Evolutionary conservation across 1,284 basidiomycete genomes (phyloP).

Genomic region (Cystobasidium sp.): DNA sequence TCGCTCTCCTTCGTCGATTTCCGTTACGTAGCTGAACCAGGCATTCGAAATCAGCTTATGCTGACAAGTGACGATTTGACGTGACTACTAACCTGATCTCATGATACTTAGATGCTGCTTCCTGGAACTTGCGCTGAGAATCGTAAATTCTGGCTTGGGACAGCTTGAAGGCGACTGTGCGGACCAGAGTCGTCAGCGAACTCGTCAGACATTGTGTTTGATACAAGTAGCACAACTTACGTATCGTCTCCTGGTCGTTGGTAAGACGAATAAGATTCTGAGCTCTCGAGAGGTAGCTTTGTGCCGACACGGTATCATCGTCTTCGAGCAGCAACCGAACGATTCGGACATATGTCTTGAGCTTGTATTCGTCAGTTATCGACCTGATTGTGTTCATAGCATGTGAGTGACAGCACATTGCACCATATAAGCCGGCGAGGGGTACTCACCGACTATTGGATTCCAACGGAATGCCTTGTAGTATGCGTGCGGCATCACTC

Average conservation of each 20-base stretch:
- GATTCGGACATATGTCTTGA: slow-evolving; percentile 89
- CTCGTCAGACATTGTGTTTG: too few species aligned
- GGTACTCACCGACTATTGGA: slow-evolving; percentile 74
- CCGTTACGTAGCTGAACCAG: slow-evolving; percentile 45
- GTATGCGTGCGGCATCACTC: slow-evolving; percentile 83
- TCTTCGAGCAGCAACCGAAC: slow-evolving; percentile 94
- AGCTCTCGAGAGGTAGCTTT: slow-evolving; percentile 96
- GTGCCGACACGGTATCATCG: slow-evolving; percentile 89
- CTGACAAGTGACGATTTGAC: background rate
- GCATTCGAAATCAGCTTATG: background rate
- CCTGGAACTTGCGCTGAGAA: slow-evolving; percentile 85
- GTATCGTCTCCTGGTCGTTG: slow-evolving; percentile 72
- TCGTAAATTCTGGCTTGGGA: slow-evolving; percentile 83
- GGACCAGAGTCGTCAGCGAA: too few species aligned
- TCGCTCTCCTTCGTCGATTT: slow-evolving; percentile 85
- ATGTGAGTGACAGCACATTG: background rate
- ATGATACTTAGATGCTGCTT: slow-evolving; percentile 93
- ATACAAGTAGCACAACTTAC: slow-evolving; percentile 63
- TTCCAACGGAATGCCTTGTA: slow-evolving; percentile 89
- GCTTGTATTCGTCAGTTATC: slow-evolving; percentile 80
- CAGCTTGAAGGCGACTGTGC: slow-evolving; percentile 52
- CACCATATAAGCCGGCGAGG: background rate
- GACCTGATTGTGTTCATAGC: slow-evolving; percentile 53
- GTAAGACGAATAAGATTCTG: slow-evolving; percentile 80
- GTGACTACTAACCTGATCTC: slow-evolving; percentile 67